Conservation (phyloP, 2,329 filamentous ascomycete genomes). For the Ophidiomyces ophidiicola region DNA sequence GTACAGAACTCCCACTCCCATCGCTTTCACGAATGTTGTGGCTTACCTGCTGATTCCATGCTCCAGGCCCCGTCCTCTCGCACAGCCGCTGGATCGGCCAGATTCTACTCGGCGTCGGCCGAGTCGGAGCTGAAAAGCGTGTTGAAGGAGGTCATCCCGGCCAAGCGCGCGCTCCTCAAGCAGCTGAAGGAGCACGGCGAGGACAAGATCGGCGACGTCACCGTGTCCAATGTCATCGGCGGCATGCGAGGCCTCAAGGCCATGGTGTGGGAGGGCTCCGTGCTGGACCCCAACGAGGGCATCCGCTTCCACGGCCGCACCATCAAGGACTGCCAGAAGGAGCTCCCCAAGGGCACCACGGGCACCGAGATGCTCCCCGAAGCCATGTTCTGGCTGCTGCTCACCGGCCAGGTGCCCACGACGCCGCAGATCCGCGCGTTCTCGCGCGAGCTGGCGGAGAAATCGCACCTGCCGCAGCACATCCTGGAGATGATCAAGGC, state of each 20-base stretch:
- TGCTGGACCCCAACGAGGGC: conserved; percentile 90
- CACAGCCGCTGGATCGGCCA: conserved; percentile 17
- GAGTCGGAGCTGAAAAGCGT: conserved; percentile 86
- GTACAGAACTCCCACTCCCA: conserved; percentile 19
- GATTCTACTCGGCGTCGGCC: conserved; percentile 48
- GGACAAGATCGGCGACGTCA: conserved; percentile 81
- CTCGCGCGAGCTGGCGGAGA: conserved; percentile 74
- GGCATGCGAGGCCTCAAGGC: conserved; percentile 96
- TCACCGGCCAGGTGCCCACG: conserved; percentile 84
- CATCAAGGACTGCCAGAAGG: conserved; percentile 93
- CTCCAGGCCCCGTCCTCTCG: conserved; percentile 12
- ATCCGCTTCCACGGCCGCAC: conserved; percentile 97
- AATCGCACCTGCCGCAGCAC: conserved; percentile 69
- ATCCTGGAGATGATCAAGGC: conserved; percentile 78
- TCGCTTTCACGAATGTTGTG: too few relatives aligned
- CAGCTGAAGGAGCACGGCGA: conserved; percentile 76
- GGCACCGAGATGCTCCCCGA: conserved; percentile 91
- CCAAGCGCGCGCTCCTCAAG: conserved; percentile 84
- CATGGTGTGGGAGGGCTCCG: conserved; percentile 98
- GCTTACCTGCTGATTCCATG: conserved; percentile 8
- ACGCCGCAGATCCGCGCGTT: conserved; percentile 68
- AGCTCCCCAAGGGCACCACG: conserved; percentile 80
- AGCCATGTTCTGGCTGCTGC: conserved; percentile 97
- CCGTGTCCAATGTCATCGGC: conserved; percentile 84
- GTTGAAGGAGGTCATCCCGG: conserved; percentile 71